Percentiles rank a stretch among this genome's conserved stretches.
These are phyloP conservation scores for Skeletonema tropicum DNA, from an alignment of 108 stramenopile species.

Conservation along the genomic window DNA sequence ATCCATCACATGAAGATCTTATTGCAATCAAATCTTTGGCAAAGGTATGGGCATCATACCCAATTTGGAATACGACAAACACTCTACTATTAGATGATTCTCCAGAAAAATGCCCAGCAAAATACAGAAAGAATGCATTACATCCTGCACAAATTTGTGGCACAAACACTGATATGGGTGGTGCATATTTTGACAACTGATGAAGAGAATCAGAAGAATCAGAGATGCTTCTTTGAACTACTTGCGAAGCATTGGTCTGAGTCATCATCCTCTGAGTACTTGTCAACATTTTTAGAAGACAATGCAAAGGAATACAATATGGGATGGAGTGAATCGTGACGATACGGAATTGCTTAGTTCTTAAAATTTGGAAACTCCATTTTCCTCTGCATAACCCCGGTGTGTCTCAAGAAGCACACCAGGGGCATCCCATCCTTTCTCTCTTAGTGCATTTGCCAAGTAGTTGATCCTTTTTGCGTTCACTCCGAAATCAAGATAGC, in stretches of 20 bases:
- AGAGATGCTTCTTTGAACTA: constrained; percentile 33
- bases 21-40: constrained; percentile 68
- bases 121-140: constrained; percentile 57
- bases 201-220: constrained; percentile 32
- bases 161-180: constrained; percentile 20
- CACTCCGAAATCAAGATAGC: constrained; percentile 86
- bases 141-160: constrained; percentile 79
- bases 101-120: constrained; percentile 67
- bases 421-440: constrained; percentile 77
- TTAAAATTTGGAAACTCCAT: constrained; percentile 46
- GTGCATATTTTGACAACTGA: constrained; percentile 24
- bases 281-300: constrained; percentile 31
- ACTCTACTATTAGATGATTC: constrained; percentile 85
- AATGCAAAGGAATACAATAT: constrained; percentile 35
- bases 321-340: constrained; percentile 19
- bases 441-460: constrained; percentile 62
- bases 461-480: constrained; percentile 86
- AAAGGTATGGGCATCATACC: constrained; percentile 75
- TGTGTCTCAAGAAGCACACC: constrained; percentile 76
- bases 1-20: constrained; percentile 24
- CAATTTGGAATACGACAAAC: constrained; percentile 75
- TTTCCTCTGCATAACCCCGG: constrained; percentile 70
- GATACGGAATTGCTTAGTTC: background rate
- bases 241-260: constrained; percentile 36
- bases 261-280: constrained; percentile 12